Evolutionary conservation across 257 asterid genomes (phyloP).

Genomic region (Knoxia roxburghii): DNA sequence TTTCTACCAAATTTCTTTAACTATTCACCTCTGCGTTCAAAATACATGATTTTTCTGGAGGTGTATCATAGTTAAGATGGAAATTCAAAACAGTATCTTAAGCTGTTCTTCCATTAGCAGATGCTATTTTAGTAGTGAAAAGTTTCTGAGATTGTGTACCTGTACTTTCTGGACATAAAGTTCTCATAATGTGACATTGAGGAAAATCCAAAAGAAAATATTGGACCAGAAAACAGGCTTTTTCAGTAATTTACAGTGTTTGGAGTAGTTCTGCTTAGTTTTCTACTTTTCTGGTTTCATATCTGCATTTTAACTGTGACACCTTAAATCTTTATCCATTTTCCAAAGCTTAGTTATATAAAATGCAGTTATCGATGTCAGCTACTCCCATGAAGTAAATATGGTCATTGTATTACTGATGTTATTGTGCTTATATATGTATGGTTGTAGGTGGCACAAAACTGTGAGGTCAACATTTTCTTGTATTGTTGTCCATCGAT

Average conservation of each 20-base stretch:
- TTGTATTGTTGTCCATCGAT: neutral
- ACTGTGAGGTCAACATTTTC: neutral
- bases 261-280: neutral
- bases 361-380: neutral
- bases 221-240: neutral
- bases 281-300: too few relatives aligned
- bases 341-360: neutral
- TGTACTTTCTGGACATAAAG: neutral
- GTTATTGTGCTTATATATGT: neutral
- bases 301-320: neutral
- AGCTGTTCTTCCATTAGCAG: neutral
- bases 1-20: neutral
- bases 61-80: neutral
- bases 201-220: neutral
- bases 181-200: neutral
- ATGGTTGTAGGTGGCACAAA: neutral
- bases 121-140: neutral
- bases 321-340: neutral
- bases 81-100: neutral
- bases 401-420: neutral
- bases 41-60: neutral
- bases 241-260: neutral
- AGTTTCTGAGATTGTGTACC: neutral
- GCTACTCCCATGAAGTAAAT: neutral
- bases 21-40: neutral